Evolutionary conservation across 2,329 filamentous ascomycete genomes (phyloP).

Genomic region (Lachnellula arida): DNA sequence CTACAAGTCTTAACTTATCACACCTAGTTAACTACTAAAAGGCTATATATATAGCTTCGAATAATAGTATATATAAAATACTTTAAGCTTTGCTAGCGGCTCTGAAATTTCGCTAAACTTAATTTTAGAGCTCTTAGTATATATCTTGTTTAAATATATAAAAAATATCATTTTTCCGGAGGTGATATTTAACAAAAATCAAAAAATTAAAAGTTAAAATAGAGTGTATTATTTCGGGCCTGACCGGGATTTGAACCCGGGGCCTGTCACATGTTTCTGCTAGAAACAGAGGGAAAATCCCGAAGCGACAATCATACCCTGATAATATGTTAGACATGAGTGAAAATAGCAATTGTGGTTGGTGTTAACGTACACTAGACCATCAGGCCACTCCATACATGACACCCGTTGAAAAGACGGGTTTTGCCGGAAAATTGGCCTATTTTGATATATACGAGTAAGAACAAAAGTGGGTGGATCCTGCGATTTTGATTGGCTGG

Average conservation of each 20-base stretch:
- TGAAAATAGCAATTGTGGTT: neutral
- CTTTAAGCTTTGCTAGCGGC: too few relatives aligned
- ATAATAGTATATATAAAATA: too few relatives aligned
- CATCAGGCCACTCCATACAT: neutral
- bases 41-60: too few relatives aligned
- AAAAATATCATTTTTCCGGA: too few relatives aligned
- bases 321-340: constrained; percentile 26
- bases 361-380: neutral
- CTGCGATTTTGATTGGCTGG: neutral
- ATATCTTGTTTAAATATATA: too few relatives aligned
- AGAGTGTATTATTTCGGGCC: constrained; percentile 12
- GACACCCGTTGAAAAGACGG: neutral
- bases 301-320: constrained; percentile 38
- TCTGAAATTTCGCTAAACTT: too few relatives aligned
- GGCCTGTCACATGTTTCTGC: constrained; percentile 33
- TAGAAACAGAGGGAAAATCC: constrained; percentile 24
- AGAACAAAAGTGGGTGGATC: neutral
- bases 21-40: too few relatives aligned
- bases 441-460: neutral
- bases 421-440: neutral
- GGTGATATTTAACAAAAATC: too few relatives aligned
- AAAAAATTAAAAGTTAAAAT: too few relatives aligned
- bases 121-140: too few relatives aligned
- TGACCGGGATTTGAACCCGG: constrained; percentile 35
- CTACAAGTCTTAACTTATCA: too few relatives aligned